Conservation (phyloP, 345 rosid species). For the Mallotus nudiflorus region DNA sequence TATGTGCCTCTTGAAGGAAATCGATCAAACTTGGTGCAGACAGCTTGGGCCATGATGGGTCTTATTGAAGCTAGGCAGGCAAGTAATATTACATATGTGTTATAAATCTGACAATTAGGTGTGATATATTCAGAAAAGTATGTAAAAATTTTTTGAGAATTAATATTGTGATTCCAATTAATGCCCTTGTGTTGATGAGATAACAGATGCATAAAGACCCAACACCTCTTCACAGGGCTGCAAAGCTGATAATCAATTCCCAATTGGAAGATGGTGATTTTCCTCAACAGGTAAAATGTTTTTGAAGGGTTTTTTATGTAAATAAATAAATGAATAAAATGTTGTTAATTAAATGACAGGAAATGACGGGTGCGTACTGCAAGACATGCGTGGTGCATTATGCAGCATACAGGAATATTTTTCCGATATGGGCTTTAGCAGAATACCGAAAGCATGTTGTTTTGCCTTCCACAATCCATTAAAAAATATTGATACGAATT, state of each 20-base stretch:
- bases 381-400: conserved; percentile 80
- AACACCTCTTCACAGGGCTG: conserved; percentile 40
- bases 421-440: conserved; percentile 70
- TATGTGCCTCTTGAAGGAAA: conserved; percentile 47
- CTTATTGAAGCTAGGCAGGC: conserved; percentile 55
- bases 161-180: no score
- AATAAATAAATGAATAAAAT: not conserved
- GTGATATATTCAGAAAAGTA: no score
- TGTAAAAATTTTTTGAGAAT: no score
- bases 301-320: no score
- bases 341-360: conserved; percentile 43
- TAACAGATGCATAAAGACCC: conserved; percentile 38
- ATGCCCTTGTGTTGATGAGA: not conserved
- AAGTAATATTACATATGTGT: no score
- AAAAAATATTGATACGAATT: no score
- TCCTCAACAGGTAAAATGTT: conserved; percentile 40
- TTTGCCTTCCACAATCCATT: conserved; percentile 22
- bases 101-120: no score
- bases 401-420: conserved; percentile 68
- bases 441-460: conserved; percentile 53
- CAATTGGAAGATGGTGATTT: conserved; percentile 47
- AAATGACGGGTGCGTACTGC: conserved; percentile 71
- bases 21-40: conserved; percentile 56
- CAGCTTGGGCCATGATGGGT: conserved; percentile 62
- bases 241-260: conserved; percentile 38